Conservation (phyloP, 108 stramenopile species). For the Skeletonema grethae region DNA sequence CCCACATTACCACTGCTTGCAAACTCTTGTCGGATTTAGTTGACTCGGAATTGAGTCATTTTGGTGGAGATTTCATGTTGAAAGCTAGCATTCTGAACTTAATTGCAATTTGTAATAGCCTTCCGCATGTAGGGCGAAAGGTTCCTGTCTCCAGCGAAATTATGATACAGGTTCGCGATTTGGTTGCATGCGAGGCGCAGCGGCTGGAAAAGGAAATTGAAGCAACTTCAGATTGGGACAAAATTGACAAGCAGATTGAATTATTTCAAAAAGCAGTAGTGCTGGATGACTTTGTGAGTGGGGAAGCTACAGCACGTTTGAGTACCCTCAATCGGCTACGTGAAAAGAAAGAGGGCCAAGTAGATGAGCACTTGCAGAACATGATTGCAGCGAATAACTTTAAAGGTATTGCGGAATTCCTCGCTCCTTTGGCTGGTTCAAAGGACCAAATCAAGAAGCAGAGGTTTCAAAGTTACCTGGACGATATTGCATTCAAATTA, state of each 20-base stretch:
- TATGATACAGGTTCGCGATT: constrained; percentile 23
- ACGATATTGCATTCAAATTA: constrained; percentile 28
- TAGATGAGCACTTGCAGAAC: constrained; percentile 37
- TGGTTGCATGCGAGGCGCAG: constrained; percentile 34
- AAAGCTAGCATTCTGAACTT: constrained; percentile 14
- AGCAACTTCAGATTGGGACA: constrained; percentile 52
- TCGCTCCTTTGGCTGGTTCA: constrained; percentile 44
- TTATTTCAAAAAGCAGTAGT: constrained; percentile 33
- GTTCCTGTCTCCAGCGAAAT: constrained; percentile 19
- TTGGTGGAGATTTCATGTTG: constrained; percentile 21
- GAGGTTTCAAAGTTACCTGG: constrained; percentile 30
- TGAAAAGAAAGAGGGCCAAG: constrained; percentile 48
- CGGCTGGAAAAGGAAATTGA: constrained; percentile 40
- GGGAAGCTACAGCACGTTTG: constrained; percentile 38
- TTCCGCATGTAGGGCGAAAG: constrained; percentile 1
- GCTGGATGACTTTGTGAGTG: constrained; percentile 41
- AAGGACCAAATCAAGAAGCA: constrained; percentile 56
- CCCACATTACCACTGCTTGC: background rate
- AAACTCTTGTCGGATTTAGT: constrained; percentile 1
- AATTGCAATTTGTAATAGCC: constrained; percentile 7
- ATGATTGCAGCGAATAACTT: constrained; percentile 52
- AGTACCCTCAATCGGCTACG: constrained; percentile 39
- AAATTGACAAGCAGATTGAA: constrained; percentile 37
- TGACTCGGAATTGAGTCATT: constrained; percentile 13
- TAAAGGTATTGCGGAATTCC: constrained; percentile 44